phyloP scores from a whole-genome alignment of 1,284 basidiomycete genomes.

The Paramarasmius palmivorus region DNA sequence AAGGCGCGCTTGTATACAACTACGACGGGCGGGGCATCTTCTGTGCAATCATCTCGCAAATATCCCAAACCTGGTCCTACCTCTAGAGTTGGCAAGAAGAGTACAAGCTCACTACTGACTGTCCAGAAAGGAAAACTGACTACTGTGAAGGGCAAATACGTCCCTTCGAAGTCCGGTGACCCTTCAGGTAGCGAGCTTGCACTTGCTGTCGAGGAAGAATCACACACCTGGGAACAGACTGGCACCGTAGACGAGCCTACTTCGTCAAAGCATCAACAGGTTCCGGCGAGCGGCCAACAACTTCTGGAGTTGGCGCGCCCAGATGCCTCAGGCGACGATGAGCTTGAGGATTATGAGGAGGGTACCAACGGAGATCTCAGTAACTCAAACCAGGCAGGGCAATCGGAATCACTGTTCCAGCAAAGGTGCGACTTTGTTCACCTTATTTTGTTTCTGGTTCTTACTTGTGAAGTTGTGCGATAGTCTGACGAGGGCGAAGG shows the following conservation, averaged over 20 bases:
- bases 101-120: constrained; percentile 49
- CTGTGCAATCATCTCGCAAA: background rate
- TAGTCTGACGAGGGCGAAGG: constrained; percentile 42
- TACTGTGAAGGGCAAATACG: constrained; percentile 43
- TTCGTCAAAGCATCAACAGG: background rate
- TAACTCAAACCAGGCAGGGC: background rate
- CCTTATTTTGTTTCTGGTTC: constrained; percentile 8
- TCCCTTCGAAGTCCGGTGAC: constrained; percentile 3
- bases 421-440: constrained; percentile 18
- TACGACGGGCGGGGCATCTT: background rate
- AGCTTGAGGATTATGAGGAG: constrained; percentile 60
- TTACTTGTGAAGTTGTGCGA: background rate
- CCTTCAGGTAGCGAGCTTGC: constrained; percentile 6
- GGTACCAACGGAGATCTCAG: constrained; percentile 24
- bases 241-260: background rate
- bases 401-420: constrained; percentile 12
- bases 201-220: constrained; percentile 2
- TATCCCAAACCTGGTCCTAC: background rate
- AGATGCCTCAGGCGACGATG: constrained; percentile 31
- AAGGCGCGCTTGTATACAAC: constrained; percentile 39
- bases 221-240: background rate
- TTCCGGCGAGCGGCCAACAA: constrained; percentile 42
- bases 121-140: constrained; percentile 47
- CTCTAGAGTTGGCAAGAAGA: constrained; percentile 23
- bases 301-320: constrained; percentile 48